Evolutionary conservation across 139 green algal species (phyloP).

Genomic region (Chlorella sorokiniana): DNA sequence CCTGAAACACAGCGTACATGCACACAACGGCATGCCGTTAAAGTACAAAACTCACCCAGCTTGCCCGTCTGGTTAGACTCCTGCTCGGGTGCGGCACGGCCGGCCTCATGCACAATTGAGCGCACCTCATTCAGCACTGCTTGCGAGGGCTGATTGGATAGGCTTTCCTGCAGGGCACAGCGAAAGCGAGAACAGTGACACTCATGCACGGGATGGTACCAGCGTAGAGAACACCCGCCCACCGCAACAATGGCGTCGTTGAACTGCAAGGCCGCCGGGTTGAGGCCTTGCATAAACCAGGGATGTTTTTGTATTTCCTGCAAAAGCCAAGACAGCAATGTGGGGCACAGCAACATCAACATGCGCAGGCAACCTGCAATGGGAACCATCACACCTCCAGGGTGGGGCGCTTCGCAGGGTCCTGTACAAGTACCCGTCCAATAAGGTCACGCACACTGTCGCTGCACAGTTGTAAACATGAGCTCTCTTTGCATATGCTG

Average conservation of each 20-base stretch:
- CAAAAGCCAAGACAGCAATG: not conserved
- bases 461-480: not conserved
- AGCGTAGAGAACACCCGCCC: too few relatives aligned
- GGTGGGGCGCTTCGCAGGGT: conserved; percentile 72
- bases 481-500: not conserved
- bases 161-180: not conserved
- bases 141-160: conserved; percentile 19
- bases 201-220: not conserved
- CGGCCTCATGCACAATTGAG: conserved; percentile 7
- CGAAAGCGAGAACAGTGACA: not conserved
- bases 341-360: too few relatives aligned
- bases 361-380: too few relatives aligned
- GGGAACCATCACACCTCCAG: conserved; percentile 10
- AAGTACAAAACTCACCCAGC: not conserved
- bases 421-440: conserved; percentile 59
- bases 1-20: too few relatives aligned
- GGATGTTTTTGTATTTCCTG: conserved; percentile 51
- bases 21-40: not conserved
- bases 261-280: conserved; percentile 31
- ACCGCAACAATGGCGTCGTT: conserved; percentile 41
- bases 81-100: not conserved
- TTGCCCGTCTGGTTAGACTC: not conserved
- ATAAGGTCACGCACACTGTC: conserved; percentile 62
- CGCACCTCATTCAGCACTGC: conserved; percentile 15
- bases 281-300: conserved; percentile 39